A percentile compares a stretch with the other conserved stretches of the same genome.
Conservation (phyloP, 1,139 yeast genomes). For the Williopsis jadinii region DNA sequence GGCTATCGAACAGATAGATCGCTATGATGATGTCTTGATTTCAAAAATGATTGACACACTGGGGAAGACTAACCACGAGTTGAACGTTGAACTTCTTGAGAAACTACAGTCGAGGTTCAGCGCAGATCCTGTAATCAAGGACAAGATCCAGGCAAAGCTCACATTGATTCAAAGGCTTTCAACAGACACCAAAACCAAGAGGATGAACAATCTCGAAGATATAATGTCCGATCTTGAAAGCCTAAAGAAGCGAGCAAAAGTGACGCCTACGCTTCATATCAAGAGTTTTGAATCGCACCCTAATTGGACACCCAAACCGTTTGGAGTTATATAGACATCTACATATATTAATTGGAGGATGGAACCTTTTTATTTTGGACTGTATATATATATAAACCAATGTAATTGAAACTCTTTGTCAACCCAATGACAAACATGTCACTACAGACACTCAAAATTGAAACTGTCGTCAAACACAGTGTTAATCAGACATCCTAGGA, state of each 20-base stretch:
- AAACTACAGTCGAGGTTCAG: background rate
- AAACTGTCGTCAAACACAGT: background rate
- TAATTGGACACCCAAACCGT: slow-evolving; percentile 41
- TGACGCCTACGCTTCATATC: slow-evolving; percentile 2
- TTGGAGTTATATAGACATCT: slow-evolving; percentile 11
- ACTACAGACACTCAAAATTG: too few species aligned
- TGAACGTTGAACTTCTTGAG: slow-evolving; percentile 5
- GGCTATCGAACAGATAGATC: slow-evolving; percentile 3
- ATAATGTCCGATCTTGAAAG: slow-evolving; percentile 24
- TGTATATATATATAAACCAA: too few species aligned
- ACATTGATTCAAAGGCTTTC: too few species aligned
- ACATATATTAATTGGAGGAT: too few species aligned
- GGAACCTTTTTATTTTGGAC: too few species aligned
- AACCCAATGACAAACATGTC: too few species aligned
- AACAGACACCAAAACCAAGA: background rate
- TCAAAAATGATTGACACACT: slow-evolving; percentile 7
- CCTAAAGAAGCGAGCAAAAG: slow-evolving; percentile 21
- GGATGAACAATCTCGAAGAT: slow-evolving; percentile 9
- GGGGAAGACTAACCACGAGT: slow-evolving; percentile 9
- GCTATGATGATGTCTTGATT: slow-evolving; percentile 1
- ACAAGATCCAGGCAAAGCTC: background rate
- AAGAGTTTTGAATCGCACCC: slow-evolving; percentile 24
- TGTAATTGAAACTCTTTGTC: too few species aligned
- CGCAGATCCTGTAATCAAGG: background rate
- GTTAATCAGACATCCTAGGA: slow-evolving; percentile 56